Evolutionary conservation across 2,329 filamentous ascomycete species (phyloP).

Genomic region (Beauveria caledonica): DNA sequence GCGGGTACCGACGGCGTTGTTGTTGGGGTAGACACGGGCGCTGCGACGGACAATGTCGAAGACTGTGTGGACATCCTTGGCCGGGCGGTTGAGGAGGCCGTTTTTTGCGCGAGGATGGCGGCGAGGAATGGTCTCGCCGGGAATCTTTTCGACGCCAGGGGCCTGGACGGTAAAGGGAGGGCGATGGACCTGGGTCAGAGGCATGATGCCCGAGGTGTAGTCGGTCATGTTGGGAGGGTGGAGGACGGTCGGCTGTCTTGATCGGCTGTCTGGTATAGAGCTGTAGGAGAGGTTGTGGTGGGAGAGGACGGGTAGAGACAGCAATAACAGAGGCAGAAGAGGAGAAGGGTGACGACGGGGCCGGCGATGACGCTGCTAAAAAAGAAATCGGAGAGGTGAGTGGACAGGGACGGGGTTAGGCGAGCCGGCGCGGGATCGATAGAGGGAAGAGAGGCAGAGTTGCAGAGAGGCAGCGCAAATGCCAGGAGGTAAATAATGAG

Average conservation of each 20-base stretch:
- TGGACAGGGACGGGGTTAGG: conserved; percentile 5
- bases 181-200: conserved; percentile 54
- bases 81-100: conserved; percentile 56
- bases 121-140: conserved; percentile 78
- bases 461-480: too few relatives aligned
- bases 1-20: conserved; percentile 61
- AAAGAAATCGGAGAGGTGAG: conserved; percentile 9
- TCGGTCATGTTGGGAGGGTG: conserved; percentile 22
- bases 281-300: background rate
- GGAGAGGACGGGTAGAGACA: background rate
- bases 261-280: background rate
- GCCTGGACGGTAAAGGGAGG: conserved; percentile 69
- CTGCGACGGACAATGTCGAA: conserved; percentile 70
- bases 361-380: conserved; percentile 11
- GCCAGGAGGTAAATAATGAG: background rate
- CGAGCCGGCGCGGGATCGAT: conserved; percentile 7
- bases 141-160: conserved; percentile 56
- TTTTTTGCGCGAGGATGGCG: conserved; percentile 65
- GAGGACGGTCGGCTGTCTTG: background rate
- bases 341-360: background rate
- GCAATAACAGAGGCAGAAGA: background rate
- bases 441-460: background rate
- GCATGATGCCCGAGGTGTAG: conserved; percentile 38
- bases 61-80: conserved; percentile 64
- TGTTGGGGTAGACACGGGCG: conserved; percentile 53